Evolutionary conservation across 768 basidiomycete species (phyloP).

Genomic region (Leucogyrophana mollusca): DNA sequence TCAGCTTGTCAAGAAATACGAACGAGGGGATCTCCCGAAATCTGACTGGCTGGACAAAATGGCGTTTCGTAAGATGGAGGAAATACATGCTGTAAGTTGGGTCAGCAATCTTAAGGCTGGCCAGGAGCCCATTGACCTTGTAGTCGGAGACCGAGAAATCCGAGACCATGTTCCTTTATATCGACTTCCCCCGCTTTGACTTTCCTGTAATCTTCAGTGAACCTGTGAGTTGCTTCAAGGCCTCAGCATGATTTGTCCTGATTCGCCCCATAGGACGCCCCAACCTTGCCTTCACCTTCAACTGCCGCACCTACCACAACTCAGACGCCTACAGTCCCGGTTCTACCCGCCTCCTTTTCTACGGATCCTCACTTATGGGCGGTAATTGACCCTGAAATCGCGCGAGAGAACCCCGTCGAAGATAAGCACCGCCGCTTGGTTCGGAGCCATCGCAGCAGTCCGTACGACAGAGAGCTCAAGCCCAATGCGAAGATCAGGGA

Average conservation of each 20-base stretch:
- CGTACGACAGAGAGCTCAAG: conserved; percentile 93
- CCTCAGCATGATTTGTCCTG: too few species aligned
- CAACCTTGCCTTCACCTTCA: conserved; percentile 39
- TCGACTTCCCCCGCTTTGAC: conserved; percentile 94
- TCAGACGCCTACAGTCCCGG: conserved; percentile 38
- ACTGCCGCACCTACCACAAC: conserved; percentile 38
- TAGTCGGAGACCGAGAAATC: conserved; percentile 92
- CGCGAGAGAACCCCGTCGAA: conserved; percentile 93
- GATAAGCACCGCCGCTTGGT: conserved; percentile 94
- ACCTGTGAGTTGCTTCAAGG: conserved; percentile 54
- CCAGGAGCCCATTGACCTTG: too few species aligned
- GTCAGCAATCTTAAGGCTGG: neutral
- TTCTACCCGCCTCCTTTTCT: conserved; percentile 49
- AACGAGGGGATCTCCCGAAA: conserved; percentile 89
- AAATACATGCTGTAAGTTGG: conserved; percentile 79
- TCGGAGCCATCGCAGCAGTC: conserved; percentile 92
- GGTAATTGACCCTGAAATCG: conserved; percentile 87
- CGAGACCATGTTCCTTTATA: conserved; percentile 91
- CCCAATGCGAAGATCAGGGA: conserved; percentile 96
- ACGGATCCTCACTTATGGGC: conserved; percentile 80
- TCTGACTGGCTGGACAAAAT: conserved; percentile 95
- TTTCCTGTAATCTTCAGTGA: conserved; percentile 97
- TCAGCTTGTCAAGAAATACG: conserved; percentile 92
- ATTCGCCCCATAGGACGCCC: conserved; percentile 35
- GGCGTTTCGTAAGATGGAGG: conserved; percentile 93